A percentile compares a stretch with the other conserved stretches of the same genome.
Conservation (phyloP, 179 eudicot species). For the Sideroxylon spinosum region DNA sequence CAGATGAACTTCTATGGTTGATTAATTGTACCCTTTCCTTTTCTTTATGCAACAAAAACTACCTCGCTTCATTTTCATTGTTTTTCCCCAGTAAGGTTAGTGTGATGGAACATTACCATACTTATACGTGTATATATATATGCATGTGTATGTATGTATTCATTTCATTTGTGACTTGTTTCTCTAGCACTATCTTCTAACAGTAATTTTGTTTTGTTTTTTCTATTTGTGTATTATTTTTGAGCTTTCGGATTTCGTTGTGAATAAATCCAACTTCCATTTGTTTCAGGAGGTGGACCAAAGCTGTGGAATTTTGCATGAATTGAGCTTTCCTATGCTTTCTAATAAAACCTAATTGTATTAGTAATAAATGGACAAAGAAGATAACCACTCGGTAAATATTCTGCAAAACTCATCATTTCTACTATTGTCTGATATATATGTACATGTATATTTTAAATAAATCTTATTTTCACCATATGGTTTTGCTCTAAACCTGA, state of each 20-base stretch:
- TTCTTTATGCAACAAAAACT: neutral
- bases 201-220: too few relatives aligned
- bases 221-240: too few relatives aligned
- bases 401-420: neutral
- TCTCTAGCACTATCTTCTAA: too few relatives aligned
- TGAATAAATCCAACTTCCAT: neutral
- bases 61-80: neutral
- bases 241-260: neutral
- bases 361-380: slow-evolving; percentile 35
- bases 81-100: slow-evolving; percentile 10
- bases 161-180: too few relatives aligned
- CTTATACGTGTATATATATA: too few relatives aligned
- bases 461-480: slow-evolving; percentile 16
- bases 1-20: neutral
- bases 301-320: slow-evolving; percentile 22
- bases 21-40: neutral
- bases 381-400: slow-evolving; percentile 33
- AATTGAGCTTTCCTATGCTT: slow-evolving; percentile 14
- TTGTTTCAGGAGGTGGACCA: slow-evolving; percentile 29
- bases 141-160: too few relatives aligned
- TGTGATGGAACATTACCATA: neutral
- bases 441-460: neutral
- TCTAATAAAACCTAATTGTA: slow-evolving; percentile 15
- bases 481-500: slow-evolving; percentile 23
- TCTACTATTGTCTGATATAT: neutral